These are phyloP conservation scores for Suhomyces anneliseae DNA, from an alignment of 1,139 yeast genomes.

Conservation along the genomic window DNA sequence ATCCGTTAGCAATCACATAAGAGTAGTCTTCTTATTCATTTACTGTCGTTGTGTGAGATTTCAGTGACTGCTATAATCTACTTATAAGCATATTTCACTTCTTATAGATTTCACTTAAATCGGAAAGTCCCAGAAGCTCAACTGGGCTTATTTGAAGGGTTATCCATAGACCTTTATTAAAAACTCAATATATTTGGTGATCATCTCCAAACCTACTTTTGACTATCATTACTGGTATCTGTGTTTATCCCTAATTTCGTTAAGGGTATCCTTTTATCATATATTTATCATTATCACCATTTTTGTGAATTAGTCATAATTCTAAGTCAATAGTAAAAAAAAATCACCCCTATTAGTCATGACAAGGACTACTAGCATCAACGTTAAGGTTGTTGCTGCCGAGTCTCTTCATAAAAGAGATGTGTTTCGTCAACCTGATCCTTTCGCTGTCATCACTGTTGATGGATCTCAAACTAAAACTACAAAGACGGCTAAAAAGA, in stretches of 20 bases:
- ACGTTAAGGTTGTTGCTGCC: conserved; percentile 88
- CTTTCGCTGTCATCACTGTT: conserved; percentile 94
- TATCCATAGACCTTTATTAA: too few species aligned
- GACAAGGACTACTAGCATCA: conserved; percentile 40
- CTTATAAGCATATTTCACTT: not conserved
- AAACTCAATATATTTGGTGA: not conserved
- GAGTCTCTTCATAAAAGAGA: conserved; percentile 95
- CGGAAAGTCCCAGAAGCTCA: too few species aligned
- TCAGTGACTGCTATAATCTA: not conserved
- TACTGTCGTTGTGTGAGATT: not conserved
- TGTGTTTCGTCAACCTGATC: conserved; percentile 93
- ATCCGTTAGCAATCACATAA: not conserved
- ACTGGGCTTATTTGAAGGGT: too few species aligned
- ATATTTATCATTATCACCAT: too few species aligned
- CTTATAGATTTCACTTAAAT: not conserved
- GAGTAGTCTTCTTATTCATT: not conserved
- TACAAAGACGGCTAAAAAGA: conserved; percentile 89
- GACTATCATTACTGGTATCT: not conserved
- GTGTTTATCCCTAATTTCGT: too few species aligned
- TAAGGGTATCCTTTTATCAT: too few species aligned
- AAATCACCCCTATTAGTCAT: conserved; percentile 4
- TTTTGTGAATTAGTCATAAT: not conserved
- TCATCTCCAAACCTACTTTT: not conserved
- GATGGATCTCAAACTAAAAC: conserved; percentile 97
- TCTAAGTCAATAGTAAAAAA: not conserved